phyloP scores from a whole-genome alignment of 1,284 basidiomycete genomes.

The Athelia psychrophila region DNA sequence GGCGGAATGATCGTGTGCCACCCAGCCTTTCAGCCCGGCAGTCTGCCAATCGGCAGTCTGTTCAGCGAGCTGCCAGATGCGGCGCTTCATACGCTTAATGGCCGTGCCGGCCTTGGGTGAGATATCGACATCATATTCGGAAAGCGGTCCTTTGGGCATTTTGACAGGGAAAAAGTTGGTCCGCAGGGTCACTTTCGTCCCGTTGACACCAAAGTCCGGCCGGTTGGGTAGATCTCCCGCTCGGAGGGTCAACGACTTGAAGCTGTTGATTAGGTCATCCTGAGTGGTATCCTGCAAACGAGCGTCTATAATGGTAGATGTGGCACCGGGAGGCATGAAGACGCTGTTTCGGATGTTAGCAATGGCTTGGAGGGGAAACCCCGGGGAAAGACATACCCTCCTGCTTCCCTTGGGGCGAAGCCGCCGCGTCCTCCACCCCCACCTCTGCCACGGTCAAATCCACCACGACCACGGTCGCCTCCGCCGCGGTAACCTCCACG shows the following conservation, averaged over 20 bases:
- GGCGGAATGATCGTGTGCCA: constrained; percentile 68
- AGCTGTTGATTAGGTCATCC: constrained; percentile 49
- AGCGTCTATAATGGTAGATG: constrained; percentile 50
- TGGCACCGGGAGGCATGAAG: constrained; percentile 37
- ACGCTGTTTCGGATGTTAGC: constrained; percentile 36
- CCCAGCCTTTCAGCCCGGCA: constrained; percentile 46
- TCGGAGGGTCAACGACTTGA: constrained; percentile 41
- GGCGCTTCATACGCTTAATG: constrained; percentile 55
- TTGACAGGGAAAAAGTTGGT: constrained; percentile 75
- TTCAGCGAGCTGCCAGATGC: constrained; percentile 74
- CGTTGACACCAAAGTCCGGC: constrained; percentile 63
- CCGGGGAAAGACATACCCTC: constrained; percentile 40
- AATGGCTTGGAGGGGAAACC: constrained; percentile 6
- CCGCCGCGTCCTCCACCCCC: constrained; percentile 23
- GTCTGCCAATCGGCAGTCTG: constrained; percentile 50
- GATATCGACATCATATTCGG: constrained; percentile 69
- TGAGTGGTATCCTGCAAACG: constrained; percentile 59
- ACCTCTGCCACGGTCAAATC: constrained; percentile 26
- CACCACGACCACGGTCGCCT: constrained; percentile 9
- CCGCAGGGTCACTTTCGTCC: constrained; percentile 59
- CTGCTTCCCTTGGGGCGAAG: constrained; percentile 34
- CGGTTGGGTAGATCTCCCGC: constrained; percentile 58
- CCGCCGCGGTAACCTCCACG: constrained; percentile 24
- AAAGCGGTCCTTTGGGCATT: constrained; percentile 56
- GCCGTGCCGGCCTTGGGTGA: constrained; percentile 48